Evolutionary conservation across 2,329 filamentous ascomycete species (phyloP), one percentile per base, ranked within the genome.

Genomic region (Fusarium longipes): DNA sequence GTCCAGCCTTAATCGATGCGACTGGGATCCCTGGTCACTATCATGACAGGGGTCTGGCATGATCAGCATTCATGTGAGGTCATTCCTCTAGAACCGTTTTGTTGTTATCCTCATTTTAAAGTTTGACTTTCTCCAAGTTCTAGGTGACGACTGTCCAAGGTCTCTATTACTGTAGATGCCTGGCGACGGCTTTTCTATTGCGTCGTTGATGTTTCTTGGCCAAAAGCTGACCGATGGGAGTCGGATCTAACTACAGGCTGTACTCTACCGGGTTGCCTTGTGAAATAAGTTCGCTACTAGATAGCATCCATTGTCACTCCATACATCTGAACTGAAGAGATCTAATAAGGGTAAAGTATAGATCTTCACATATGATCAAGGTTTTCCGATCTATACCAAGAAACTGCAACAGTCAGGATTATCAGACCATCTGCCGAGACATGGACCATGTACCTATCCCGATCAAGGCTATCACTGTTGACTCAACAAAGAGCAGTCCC

Each of bases 31-130:
- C 70, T 52, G 47, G 70, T 29, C 25, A 20, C 14, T 15, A 12
- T 30, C 15, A 9, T 30, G 8, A 15, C 42, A 62, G 48, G 48
- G 54, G 44, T 10, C 17, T 24, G 15, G 38, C 11, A 45, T 36
- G 45, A 57, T 71, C 55, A 52, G 12, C 53, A 24, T 12, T 40
- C 38, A 38, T 38, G 63, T 72, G 70, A 72, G 70, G 70, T 72
- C 70, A 72, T 72, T 59, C 15, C 33, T 22, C 18, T 42, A 3
- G 40, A 29, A 18, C 25, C 40, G 25, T 12, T 52, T 57, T 63
- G 40, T 15, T 32, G 52, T 53, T 51, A 24, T 60, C 35, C 32
- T 55, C 36, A 33, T 39, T 59, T 39, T 38, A 57, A 45, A 50
- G 42, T 63, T 50, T 45, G 29, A 22, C 20, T 57, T n/a, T 57